Evolutionary conservation across 2,329 filamentous ascomycete genomes (phyloP).

Genomic region (Blastomyces percursus): DNA sequence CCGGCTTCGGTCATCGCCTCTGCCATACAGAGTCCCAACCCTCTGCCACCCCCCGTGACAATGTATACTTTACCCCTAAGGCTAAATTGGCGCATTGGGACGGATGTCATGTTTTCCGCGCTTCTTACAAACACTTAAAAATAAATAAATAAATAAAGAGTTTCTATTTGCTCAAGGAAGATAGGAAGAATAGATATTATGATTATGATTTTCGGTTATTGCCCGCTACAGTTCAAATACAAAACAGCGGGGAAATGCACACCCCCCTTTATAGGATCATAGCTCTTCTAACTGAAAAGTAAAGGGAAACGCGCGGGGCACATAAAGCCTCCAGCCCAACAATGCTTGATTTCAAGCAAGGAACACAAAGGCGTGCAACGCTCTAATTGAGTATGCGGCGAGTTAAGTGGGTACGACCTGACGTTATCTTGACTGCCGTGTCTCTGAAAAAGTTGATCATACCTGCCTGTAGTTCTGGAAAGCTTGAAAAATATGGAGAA

Average conservation of each 20-base stretch:
- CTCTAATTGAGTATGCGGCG: not conserved
- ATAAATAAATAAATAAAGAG: not conserved
- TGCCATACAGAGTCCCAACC: slow-evolving; percentile 35
- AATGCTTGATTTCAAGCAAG: not conserved
- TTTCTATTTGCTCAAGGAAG: not conserved
- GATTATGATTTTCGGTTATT: not conserved
- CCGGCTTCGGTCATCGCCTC: slow-evolving; percentile 38
- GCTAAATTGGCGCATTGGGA: slow-evolving; percentile 27
- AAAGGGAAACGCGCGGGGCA: not conserved
- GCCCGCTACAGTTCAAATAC: not conserved
- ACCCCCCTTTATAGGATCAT: not conserved
- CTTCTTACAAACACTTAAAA: too few relatives aligned
- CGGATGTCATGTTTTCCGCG: not conserved
- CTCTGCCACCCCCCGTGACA: slow-evolving; percentile 34
- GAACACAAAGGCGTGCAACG: not conserved
- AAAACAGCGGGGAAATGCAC: not conserved
- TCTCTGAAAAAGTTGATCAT: not conserved
- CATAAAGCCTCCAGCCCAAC: not conserved
- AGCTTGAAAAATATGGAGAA: not conserved
- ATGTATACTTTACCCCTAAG: slow-evolving; percentile 31
- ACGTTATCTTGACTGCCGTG: not conserved
- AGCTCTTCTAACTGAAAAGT: not conserved
- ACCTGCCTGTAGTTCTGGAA: not conserved
- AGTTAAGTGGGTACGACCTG: not conserved
- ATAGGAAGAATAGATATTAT: not conserved